phyloP scores from a whole-genome alignment of 768 basidiomycete genomes.

The Russula griseocarnosa region DNA sequence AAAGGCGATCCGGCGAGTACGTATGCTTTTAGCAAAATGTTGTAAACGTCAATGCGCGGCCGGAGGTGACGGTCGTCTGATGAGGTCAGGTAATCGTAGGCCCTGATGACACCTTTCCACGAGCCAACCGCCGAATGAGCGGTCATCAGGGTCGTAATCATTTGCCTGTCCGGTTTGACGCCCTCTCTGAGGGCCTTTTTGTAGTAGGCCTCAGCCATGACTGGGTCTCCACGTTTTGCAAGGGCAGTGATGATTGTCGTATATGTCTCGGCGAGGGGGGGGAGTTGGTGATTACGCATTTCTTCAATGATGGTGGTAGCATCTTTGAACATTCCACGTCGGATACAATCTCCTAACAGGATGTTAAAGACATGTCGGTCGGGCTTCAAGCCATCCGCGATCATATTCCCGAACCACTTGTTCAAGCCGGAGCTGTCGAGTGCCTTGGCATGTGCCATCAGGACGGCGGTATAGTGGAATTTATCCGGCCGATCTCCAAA shows the following conservation, averaged over 20 bases:
- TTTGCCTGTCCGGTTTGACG: slow-evolving; percentile 55
- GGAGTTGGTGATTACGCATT: slow-evolving; percentile 52
- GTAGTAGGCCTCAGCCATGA: slow-evolving; percentile 64
- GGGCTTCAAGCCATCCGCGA: slow-evolving; percentile 47
- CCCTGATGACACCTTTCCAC: slow-evolving; percentile 69
- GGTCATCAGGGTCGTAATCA: slow-evolving; percentile 73
- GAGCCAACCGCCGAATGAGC: slow-evolving; percentile 77
- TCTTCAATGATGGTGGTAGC: slow-evolving; percentile 50
- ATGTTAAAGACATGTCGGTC: slow-evolving; percentile 55
- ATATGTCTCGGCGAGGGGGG: slow-evolving; percentile 53
- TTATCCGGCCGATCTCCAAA: slow-evolving; percentile 41
- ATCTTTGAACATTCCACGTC: slow-evolving; percentile 50
- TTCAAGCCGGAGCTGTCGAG: slow-evolving; percentile 49
- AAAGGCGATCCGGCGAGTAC: slow-evolving; percentile 79
- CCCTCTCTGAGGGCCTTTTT: slow-evolving; percentile 59
- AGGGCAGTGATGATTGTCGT: slow-evolving; percentile 66
- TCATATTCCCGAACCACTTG: slow-evolving; percentile 52
- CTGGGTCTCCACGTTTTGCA: slow-evolving; percentile 55
- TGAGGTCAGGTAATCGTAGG: slow-evolving; percentile 58
- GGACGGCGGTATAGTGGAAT: slow-evolving; percentile 52
- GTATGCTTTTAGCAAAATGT: slow-evolving; percentile 79
- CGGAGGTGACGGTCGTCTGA: slow-evolving; percentile 37
- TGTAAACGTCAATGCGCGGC: slow-evolving; percentile 61
- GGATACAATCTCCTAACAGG: slow-evolving; percentile 55
- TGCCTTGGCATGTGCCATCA: slow-evolving; percentile 49